Evolutionary conservation across 2,329 filamentous ascomycete genomes (phyloP), one percentile per base, ranked within the genome.

Genomic region (Fusarium duplospermum): DNA sequence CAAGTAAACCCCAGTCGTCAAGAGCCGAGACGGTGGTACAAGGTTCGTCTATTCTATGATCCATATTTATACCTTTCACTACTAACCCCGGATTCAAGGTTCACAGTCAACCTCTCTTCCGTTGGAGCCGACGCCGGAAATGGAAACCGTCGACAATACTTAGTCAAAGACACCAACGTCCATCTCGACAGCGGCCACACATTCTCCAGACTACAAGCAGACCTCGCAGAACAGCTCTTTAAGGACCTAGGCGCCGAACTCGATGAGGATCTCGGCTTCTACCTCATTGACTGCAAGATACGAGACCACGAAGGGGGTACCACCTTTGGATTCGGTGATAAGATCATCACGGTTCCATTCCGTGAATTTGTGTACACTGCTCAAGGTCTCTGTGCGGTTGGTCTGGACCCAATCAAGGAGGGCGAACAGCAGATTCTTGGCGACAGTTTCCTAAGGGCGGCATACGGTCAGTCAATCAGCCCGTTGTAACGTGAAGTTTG

Each of bases 171-270:
- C 50, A 65, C 72, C 58, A 76, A 74, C 61, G 87, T 87, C 22
- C 84, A 91, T 36, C 85, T 92, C 35, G 90, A 92, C 80, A 90
- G 88, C 8, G 91, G 92, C 64, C 90, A 88, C 66, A 91, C 88
- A 42, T 83, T 92, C 67, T 91, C 88, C 78, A 89, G 91, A 75
- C 86, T 93, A 4, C n/a, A 60, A 20, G 3, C 91, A 91, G 4
- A 82, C 87, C 22, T 68, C 7, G 61, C 54, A 20, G 52, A 38
- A 9, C 33, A 61, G 20, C 33, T 64, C 11, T 60, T 42, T n/a
- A 45, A 64, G 18, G 54, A 35, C 4, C 24, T 58, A 13, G 54
- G 61, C 70, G 79, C 83, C 29, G 79, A 92, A 52, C 85, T 88
- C 36, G 71, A 79, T 16, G 63, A 78, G 16, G 80, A 89, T 24